A percentile compares a stretch with the other conserved stretches of the same genome.
These are phyloP conservation scores for Hymenochaete sp. DNA, from an alignment of 1,284 basidiomycete genomes.

Conservation along the genomic window DNA sequence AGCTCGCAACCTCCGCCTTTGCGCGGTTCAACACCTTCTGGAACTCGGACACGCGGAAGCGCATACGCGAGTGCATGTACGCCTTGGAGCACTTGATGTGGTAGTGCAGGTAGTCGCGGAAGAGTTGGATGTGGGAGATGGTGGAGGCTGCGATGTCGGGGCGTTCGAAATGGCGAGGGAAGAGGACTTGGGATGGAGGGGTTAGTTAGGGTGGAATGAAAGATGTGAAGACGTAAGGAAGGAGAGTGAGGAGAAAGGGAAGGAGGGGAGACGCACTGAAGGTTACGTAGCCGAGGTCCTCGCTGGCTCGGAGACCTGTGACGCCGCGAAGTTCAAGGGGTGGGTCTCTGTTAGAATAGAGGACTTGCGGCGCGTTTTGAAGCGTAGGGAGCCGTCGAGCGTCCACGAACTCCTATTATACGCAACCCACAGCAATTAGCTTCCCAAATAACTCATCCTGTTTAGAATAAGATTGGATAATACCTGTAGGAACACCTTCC, in stretches of 20 bases:
- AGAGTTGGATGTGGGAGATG: slow-evolving; percentile 94
- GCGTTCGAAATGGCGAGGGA: slow-evolving; percentile 90
- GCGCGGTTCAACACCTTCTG: slow-evolving; percentile 96
- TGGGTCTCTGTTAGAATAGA: slow-evolving; percentile 94
- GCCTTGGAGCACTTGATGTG: slow-evolving; percentile 99
- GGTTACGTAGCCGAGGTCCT: slow-evolving; percentile 96
- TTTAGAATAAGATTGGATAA: slow-evolving; percentile 20
- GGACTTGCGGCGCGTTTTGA: slow-evolving; percentile 95
- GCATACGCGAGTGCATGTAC: slow-evolving; percentile 98
- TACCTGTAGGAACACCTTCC: slow-evolving; percentile 95
- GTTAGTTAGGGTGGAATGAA: neutral
- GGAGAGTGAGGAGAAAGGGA: neutral
- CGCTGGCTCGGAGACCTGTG: slow-evolving; percentile 71
- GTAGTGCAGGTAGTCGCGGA: slow-evolving; percentile 98
- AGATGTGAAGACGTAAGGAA: neutral
- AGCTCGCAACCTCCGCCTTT: slow-evolving; percentile 84
- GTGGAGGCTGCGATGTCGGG: slow-evolving; percentile 69
- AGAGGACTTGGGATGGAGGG: slow-evolving; percentile 54
- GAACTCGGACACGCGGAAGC: slow-evolving; percentile 91
- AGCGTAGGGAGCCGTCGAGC: slow-evolving; percentile 88
- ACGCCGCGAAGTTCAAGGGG: slow-evolving; percentile 92
- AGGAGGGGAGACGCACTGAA: slow-evolving; percentile 47
- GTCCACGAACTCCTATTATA: slow-evolving; percentile 90
- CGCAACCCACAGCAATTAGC: neutral
- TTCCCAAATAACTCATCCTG: neutral